These are phyloP conservation scores for Candida anutae DNA, from an alignment of 1,139 yeast species.

Conservation along the genomic window DNA sequence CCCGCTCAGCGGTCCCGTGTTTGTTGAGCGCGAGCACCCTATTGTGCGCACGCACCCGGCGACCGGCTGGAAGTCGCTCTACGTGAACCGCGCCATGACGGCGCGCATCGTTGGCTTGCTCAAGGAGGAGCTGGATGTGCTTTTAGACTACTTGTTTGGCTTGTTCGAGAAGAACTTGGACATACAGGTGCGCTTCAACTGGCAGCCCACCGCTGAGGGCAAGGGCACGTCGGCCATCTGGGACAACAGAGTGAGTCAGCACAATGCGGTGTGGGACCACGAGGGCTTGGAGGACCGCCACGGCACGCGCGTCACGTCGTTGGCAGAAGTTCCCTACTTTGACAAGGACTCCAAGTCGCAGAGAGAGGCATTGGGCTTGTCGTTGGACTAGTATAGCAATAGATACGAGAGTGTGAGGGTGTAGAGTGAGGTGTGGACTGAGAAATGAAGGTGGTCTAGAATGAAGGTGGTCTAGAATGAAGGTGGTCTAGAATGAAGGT, in stretches of 20 bases:
- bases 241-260: conserved; percentile 51
- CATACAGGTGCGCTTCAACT: conserved; percentile 39
- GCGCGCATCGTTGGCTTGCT: conserved; percentile 37
- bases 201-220: conserved; percentile 43
- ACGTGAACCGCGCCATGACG: conserved; percentile 37
- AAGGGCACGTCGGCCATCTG: conserved; percentile 50
- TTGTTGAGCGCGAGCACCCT: conserved; percentile 38
- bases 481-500: too few relatives aligned
- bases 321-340: conserved; percentile 48
- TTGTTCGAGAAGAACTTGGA: conserved; percentile 39
- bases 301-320: conserved; percentile 52
- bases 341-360: conserved; percentile 46
- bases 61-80: conserved; percentile 47
- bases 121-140: conserved; percentile 27
- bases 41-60: conserved; percentile 45
- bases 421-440: too few relatives aligned
- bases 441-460: too few relatives aligned
- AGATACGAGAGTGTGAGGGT: too few relatives aligned
- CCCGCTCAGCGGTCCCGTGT: too few relatives aligned
- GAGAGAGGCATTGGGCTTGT: conserved; percentile 44
- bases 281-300: conserved; percentile 45
- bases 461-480: too few relatives aligned
- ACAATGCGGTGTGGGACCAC: conserved; percentile 45
- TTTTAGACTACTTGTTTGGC: conserved; percentile 32
- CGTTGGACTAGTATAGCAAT: conserved; percentile 10